These are phyloP conservation scores for Hirsutella thompsonii DNA, from an alignment of 2,329 filamentous ascomycete species.

Conservation along the genomic window DNA sequence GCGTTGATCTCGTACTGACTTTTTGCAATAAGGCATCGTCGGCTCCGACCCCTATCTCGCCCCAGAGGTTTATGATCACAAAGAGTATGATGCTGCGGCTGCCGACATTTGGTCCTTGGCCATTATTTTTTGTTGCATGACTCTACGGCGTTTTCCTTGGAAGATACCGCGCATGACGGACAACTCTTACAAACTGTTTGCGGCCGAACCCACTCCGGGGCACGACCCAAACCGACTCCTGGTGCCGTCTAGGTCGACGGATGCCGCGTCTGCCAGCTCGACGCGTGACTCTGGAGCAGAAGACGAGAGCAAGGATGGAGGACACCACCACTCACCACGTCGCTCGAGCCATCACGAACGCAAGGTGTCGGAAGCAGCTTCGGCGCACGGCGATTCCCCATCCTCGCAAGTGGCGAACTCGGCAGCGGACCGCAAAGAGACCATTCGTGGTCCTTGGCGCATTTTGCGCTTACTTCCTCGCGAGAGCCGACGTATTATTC, in stretches of 20 bases:
- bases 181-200: conserved; percentile 90
- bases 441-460: conserved; percentile 87
- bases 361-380: conserved; percentile 3
- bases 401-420: conserved; percentile 5
- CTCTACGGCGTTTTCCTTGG: conserved; percentile 87
- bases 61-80: conserved; percentile 88
- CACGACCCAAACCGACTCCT: conserved; percentile 44
- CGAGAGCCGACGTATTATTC: conserved; percentile 81
- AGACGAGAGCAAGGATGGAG: conserved; percentile 15
- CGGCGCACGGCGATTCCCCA: conserved; percentile 4
- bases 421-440: conserved; percentile 47
- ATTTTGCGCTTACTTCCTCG: conserved; percentile 76
- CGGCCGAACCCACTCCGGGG: conserved; percentile 69
- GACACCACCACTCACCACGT: conserved; percentile 5
- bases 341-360: conserved; percentile 3
- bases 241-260: conserved; percentile 20
- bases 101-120: conserved; percentile 97
- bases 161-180: conserved; percentile 86
- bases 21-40: conserved; percentile 54
- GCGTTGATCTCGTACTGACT: too few relatives aligned
- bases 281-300: conserved; percentile 26
- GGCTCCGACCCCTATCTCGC: conserved; percentile 90
- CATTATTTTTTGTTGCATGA: conserved; percentile 99
- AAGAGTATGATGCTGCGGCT: conserved; percentile 85
- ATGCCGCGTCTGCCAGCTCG: conserved; percentile 25